Evolutionary conservation across 2,329 filamentous ascomycete species (phyloP), one percentile per base, ranked within the genome.

Genomic region (Paracorniculantispora psalliotae): DNA sequence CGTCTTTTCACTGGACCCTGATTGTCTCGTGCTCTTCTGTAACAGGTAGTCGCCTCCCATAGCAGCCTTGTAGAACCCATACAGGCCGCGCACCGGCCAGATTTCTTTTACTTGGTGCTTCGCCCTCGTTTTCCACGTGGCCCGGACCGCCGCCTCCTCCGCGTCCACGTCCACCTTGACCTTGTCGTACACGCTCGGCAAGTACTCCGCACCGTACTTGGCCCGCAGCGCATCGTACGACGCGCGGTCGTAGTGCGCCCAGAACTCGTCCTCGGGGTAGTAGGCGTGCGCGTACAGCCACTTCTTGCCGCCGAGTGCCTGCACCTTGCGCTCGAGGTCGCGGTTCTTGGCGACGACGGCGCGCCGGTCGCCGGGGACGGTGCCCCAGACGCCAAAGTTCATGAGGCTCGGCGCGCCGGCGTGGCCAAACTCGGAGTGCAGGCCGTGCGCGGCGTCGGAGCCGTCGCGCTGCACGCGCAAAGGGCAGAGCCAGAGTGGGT

Each of bases 251-350:
- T 89, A 90, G 56, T 82, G 77, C 10, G 74, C 69, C 86, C 87
- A 89, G 68, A 90, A 90, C 63, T 90, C 87, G 0, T 82, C 70
- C 64, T 81, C 76, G 19, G 72, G 75, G 68, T 88, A 88, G 70
- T 86, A 89, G 0, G 84, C 83, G 59, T 89, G 86, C 1, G 86
- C 85, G 62, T 90, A 90, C 1, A 90, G 72, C 76, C 85, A 88
- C 71, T 89, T 89, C 75, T 84, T 85, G 6, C 87, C 87, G 2
- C 81, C 77, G 7, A 87, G 75, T 26, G 81, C 79, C 9, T 78
- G 77, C 0, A 89, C 76, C 57, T 81, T 83, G 9, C 75, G 72
- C 71, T 90, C 87, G 1, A 90, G 74, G 0, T 76, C 77, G 1
- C 84, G 79, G 68, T 90, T 90, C 52, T 77, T 73, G 1, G 67